These are phyloP conservation scores for Capsicum pubescens DNA, from an alignment of 257 asterid genomes.

Conservation along the genomic window DNA sequence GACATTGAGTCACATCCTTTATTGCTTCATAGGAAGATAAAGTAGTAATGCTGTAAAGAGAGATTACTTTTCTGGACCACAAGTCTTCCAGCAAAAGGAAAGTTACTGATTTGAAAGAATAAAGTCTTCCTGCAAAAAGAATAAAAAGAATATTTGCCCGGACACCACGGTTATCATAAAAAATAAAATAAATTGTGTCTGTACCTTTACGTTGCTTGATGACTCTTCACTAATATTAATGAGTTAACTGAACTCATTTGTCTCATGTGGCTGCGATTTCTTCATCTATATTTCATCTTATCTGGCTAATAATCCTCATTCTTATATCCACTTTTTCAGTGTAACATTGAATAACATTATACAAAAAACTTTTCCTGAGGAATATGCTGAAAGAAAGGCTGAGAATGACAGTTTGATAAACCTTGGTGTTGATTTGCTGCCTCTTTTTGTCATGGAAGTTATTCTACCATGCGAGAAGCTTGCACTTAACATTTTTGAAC, in stretches of 20 bases:
- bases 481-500: constrained; percentile 95
- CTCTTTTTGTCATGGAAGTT: constrained; percentile 98
- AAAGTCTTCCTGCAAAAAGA: background rate
- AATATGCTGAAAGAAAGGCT: constrained; percentile 80
- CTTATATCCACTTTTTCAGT: constrained; percentile 54
- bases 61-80: background rate
- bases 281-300: background rate
- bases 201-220: background rate
- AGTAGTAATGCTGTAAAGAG: background rate
- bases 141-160: background rate
- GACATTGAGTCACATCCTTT: background rate
- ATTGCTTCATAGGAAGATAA: background rate
- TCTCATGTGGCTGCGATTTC: constrained; percentile 12
- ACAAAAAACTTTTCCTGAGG: constrained; percentile 88
- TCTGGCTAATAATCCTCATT: constrained; percentile 7
- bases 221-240: background rate
- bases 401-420: constrained; percentile 74
- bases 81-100: background rate
- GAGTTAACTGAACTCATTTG: constrained; percentile 14
- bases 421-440: constrained; percentile 80
- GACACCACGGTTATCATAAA: too few species aligned
- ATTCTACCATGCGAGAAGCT: constrained; percentile 93
- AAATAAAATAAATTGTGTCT: too few species aligned
- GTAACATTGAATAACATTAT: constrained; percentile 93
- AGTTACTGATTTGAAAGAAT: too few species aligned